These are phyloP conservation scores for Psophocarpus tetragonolobus DNA, from an alignment of 306 rosid species.

Conservation along the genomic window DNA sequence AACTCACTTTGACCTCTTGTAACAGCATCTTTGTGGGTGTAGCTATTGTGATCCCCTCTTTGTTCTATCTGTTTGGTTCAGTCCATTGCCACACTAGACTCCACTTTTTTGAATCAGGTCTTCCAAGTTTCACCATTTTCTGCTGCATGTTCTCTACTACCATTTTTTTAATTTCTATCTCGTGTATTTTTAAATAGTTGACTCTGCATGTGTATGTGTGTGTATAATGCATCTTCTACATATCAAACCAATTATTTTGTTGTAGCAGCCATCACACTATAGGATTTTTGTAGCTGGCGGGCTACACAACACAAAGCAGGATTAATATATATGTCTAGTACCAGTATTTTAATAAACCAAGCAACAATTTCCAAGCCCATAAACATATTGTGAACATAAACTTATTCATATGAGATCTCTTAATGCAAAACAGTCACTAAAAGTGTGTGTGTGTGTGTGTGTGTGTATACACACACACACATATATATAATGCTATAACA, in stretches of 20 bases:
- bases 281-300: background rate
- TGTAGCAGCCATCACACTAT: background rate
- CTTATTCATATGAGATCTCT: background rate
- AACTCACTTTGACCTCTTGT: background rate
- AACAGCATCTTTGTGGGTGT: background rate
- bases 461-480: too few species aligned
- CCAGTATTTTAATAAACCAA: conserved; percentile 11
- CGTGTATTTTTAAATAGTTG: background rate
- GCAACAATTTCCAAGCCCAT: conserved; percentile 20
- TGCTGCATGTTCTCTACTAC: background rate
- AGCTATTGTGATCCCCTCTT: background rate
- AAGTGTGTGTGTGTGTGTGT: too few species aligned
- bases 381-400: background rate
- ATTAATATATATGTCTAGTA: background rate
- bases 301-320: background rate
- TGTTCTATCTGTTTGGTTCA: background rate
- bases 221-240: background rate
- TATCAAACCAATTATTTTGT: background rate
- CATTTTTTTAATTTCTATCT: background rate
- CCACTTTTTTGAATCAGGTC: background rate
- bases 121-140: background rate
- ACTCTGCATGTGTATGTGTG: background rate
- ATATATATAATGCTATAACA: background rate
- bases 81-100: background rate
- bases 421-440: too few species aligned